phyloP scores from a whole-genome alignment of 2,329 filamentous ascomycete species.

The Aspergillus tanneri region DNA sequence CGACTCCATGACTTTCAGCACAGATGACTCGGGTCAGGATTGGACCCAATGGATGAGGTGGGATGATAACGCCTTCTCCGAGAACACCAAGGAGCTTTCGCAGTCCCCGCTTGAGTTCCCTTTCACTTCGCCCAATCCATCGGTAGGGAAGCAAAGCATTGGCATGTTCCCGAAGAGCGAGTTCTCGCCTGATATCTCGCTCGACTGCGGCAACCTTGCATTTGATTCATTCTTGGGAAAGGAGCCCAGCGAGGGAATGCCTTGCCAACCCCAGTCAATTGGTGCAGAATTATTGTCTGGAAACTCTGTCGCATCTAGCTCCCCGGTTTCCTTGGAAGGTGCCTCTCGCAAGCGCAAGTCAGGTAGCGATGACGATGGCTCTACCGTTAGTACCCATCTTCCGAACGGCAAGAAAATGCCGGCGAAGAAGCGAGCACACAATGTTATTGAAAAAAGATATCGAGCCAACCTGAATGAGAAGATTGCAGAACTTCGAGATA shows the following conservation, averaged over 20 bases:
- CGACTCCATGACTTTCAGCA: slow-evolving; percentile 18
- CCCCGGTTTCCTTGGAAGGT: slow-evolving; percentile 26
- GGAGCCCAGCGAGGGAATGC: slow-evolving; percentile 9
- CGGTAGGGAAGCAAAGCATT: slow-evolving; percentile 22
- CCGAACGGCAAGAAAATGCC: slow-evolving; percentile 53
- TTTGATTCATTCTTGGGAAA: slow-evolving; percentile 19
- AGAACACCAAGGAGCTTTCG: slow-evolving; percentile 28
- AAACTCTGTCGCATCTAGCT: slow-evolving; percentile 20
- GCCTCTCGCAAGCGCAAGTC: slow-evolving; percentile 67
- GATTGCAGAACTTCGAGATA: slow-evolving; percentile 87
- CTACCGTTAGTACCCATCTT: slow-evolving; percentile 29
- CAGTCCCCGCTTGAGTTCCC: slow-evolving; percentile 24
- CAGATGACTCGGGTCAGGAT: slow-evolving; percentile 37
- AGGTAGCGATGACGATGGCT: slow-evolving; percentile 53
- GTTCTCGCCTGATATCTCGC: slow-evolving; percentile 33
- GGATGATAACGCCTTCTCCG: slow-evolving; percentile 39
- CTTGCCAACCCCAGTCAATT: slow-evolving; percentile 12
- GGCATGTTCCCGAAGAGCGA: slow-evolving; percentile 21
- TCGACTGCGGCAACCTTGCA: slow-evolving; percentile 32
- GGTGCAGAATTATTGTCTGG: slow-evolving; percentile 10
- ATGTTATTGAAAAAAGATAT: slow-evolving; percentile 97
- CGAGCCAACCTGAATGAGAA: slow-evolving; percentile 96
- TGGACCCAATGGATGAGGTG: slow-evolving; percentile 50
- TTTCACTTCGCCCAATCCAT: slow-evolving; percentile 29
- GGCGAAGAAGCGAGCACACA: slow-evolving; percentile 91